Percentiles rank a stretch among this genome's conserved stretches.
phyloP scores from a whole-genome alignment of 1,284 basidiomycete species.

The Coriolopsis trogii region DNA sequence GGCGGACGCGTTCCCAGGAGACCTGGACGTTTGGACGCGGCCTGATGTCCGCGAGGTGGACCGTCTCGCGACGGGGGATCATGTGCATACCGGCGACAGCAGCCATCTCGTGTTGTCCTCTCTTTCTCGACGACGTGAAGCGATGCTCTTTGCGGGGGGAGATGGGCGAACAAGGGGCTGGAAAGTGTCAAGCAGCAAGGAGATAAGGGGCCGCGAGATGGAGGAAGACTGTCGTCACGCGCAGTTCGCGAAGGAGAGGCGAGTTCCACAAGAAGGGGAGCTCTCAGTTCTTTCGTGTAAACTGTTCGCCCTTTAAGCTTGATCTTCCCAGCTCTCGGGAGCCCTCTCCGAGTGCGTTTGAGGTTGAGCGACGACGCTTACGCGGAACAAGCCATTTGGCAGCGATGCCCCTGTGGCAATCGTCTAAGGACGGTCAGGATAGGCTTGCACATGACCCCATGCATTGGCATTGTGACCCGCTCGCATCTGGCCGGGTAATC shows the following conservation, averaged over 20 bases:
- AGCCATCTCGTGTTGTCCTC: background rate
- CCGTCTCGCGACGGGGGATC: conserved; percentile 23
- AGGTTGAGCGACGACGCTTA: background rate
- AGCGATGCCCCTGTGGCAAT: background rate
- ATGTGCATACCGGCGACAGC: conserved; percentile 14
- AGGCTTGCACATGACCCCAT: background rate
- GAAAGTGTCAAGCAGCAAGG: no score
- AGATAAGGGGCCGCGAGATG: no score
- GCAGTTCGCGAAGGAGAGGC: no score
- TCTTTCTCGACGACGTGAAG: background rate
- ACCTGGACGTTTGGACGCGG: conserved; percentile 41
- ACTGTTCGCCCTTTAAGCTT: background rate
- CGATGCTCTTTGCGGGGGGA: background rate
- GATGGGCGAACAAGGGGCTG: background rate
- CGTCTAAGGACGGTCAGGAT: background rate
- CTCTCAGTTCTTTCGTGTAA: no score
- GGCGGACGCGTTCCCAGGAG: conserved; percentile 56
- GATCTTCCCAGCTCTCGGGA: background rate
- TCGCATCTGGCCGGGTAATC: background rate
- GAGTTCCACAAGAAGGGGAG: no score
- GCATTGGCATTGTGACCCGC: background rate
- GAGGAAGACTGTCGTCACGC: no score
- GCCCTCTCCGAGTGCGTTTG: background rate
- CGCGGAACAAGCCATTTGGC: background rate
- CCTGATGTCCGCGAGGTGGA: conserved; percentile 27